These are phyloP conservation scores for Pezizomycotina sp. DNA, from an alignment of 2,329 filamentous ascomycete species.

Conservation along the genomic window DNA sequence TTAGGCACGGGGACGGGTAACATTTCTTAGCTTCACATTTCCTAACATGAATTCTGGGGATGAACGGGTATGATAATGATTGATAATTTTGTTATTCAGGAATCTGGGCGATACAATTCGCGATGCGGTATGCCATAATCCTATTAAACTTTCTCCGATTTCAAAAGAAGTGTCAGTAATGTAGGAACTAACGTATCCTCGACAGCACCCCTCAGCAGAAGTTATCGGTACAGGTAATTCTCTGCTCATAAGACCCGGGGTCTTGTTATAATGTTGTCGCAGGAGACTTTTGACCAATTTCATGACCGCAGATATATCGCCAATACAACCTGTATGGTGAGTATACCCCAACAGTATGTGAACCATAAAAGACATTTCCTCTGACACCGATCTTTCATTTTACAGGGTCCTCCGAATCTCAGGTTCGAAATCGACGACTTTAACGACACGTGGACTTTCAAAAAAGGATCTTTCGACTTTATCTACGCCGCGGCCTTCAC, in stretches of 20 bases:
- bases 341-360: background rate
- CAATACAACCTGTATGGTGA: conserved; percentile 24
- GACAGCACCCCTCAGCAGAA: too few relatives aligned
- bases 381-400: background rate
- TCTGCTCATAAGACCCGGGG: too few relatives aligned
- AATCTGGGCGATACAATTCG: too few relatives aligned
- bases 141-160: too few relatives aligned
- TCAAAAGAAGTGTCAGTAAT: too few relatives aligned
- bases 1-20: conserved; percentile 28
- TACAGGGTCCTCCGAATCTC: conserved; percentile 19
- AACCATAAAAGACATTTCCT: background rate
- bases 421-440: conserved; percentile 28
- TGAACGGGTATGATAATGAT: conserved; percentile 10
- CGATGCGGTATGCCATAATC: too few relatives aligned
- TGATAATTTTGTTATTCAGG: background rate
- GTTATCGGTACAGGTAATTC: too few relatives aligned
- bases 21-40: conserved; percentile 26
- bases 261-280: too few relatives aligned
- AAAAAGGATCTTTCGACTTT: conserved; percentile 37
- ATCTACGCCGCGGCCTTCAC: conserved; percentile 40
- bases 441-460: conserved; percentile 26
- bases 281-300: too few relatives aligned
- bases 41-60: conserved; percentile 20
- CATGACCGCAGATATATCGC: conserved; percentile 24
- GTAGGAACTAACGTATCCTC: too few relatives aligned